These are phyloP conservation scores for Tympanopsis confertula DNA, from an alignment of 2,329 filamentous ascomycete species.

Conservation along the genomic window DNA sequence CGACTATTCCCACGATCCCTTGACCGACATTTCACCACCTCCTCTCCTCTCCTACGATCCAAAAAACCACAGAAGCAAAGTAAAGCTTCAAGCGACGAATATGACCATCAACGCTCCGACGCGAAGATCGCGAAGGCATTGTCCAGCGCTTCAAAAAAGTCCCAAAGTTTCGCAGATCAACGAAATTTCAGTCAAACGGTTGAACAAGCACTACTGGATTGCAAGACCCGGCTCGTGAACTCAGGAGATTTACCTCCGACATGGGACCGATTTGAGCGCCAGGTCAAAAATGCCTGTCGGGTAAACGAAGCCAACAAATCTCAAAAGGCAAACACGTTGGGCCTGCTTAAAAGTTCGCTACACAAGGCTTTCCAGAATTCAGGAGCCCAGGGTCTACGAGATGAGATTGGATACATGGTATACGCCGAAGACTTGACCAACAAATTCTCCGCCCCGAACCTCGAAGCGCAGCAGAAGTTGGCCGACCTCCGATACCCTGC, in stretches of 20 bases:
- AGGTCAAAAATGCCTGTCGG: not conserved
- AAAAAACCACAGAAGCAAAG: no score
- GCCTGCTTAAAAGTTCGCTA: not conserved
- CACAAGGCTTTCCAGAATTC: not conserved
- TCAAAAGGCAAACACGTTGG: not conserved
- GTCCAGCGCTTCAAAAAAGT: no score
- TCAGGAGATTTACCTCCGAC: no score
- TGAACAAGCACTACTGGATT: not conserved
- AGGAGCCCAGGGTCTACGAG: not conserved
- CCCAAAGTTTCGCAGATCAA: no score
- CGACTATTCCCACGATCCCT: no score
- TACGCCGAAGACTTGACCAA: not conserved
- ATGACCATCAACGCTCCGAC: no score
- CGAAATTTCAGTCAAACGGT: no score
- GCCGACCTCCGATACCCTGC: slow-evolving; percentile 79
- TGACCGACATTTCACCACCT: no score
- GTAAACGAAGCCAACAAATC: not conserved
- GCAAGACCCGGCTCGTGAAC: no score
- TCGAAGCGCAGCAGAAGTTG: slow-evolving; percentile 40
- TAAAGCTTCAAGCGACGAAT: no score
- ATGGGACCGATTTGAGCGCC: not conserved
- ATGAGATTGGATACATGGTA: not conserved
- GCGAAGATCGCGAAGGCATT: no score
- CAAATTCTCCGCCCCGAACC: not conserved
- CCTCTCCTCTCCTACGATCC: no score